Evolutionary conservation across 495 filamentous ascomycete genomes (phyloP).

Genomic region (Lasiosphaeriaceae sp.): DNA sequence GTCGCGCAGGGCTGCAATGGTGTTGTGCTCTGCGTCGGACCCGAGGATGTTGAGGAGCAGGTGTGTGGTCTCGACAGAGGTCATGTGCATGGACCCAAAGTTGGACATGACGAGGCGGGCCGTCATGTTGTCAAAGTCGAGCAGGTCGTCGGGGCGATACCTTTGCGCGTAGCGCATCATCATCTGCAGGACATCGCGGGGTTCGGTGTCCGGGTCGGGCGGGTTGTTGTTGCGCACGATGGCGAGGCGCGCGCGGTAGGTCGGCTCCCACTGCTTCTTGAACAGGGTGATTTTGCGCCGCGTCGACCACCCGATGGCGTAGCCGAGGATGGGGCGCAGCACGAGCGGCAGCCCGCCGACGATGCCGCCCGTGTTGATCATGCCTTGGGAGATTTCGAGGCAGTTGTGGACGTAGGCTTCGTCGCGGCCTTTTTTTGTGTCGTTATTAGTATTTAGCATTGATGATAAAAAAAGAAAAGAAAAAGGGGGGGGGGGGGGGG

Average conservation of each 20-base stretch:
- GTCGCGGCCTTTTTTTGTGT: too few species aligned
- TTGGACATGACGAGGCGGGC: slow-evolving; percentile 23
- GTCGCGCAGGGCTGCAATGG: slow-evolving; percentile 31
- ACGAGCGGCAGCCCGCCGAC: too few species aligned
- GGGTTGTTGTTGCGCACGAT: background rate
- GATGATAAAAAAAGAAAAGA: too few species aligned
- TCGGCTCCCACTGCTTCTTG: too few species aligned
- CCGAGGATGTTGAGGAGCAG: slow-evolving; percentile 28
- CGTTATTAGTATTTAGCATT: too few species aligned
- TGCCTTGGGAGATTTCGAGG: too few species aligned
- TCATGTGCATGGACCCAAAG: slow-evolving; percentile 29
- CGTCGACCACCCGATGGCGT: slow-evolving; percentile 30
- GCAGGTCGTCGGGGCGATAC: slow-evolving; percentile 30
- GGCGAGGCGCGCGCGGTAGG: background rate
- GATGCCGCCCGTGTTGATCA: too few species aligned
- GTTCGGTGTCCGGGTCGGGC: slow-evolving; percentile 10
- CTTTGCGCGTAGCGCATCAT: slow-evolving; percentile 32
- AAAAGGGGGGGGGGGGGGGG: too few species aligned
- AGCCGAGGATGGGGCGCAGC: slow-evolving; percentile 13
- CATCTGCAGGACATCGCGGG: slow-evolving; percentile 33
- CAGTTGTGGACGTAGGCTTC: too few species aligned
- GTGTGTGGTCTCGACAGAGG: slow-evolving; percentile 19
- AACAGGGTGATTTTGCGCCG: too few species aligned
- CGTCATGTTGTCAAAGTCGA: slow-evolving; percentile 26
- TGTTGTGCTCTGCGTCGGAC: slow-evolving; percentile 32